Evolutionary conservation across 139 green algal species (phyloP), one percentile per base, ranked within the genome.

Genomic region (Coelastrella sp.): DNA sequence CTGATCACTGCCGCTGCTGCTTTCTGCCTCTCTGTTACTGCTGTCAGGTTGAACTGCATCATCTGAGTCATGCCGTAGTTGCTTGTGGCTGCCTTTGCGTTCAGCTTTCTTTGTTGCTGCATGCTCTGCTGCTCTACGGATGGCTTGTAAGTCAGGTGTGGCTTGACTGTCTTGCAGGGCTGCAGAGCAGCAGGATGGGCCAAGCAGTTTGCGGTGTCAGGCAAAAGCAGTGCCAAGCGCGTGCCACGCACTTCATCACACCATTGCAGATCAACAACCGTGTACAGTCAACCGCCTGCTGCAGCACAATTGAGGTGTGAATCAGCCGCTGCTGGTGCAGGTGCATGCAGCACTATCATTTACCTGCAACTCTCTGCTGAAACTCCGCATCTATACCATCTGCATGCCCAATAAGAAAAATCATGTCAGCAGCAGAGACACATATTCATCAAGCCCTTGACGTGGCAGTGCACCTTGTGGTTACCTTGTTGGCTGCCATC

Each of bases 361-460:
- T 50, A 81, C 73, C 73, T 67, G 73, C 73, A 8, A 81, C 73
- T 25, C 34, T 50, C 32, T 81, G 48, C 48, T 81, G 32, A 17
- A 81, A 81, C 32, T 81, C 48, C 7, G 25, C 50, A 19, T 23
- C 17, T 17, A 48, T 43, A 23, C 67, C 50, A 38, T 15, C 62
- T 69, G 73, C 43, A 4, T 5, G 6, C 66, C 2, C 45, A 0
- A 13, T 2, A 23, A 13, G 15, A 9, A 57, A 23, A 13, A 23
- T 13, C 8, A 53, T 53, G 11, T 11, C 11, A 53, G 45, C 8
- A 53, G 8, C 45, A 53, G 8, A 21, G 8, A 53, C 8, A 11
- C 45, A 8, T 21, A 53, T 11, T 53, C 8, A 53, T 53, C 11
- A 8, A 53, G 11, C 45, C 15, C 15, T 13, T 13, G 45, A 13